Evolutionary conservation across 352 stramenopile species (phyloP), one percentile per base, ranked within the genome.

Genomic region (Pythium aphanidermatum): DNA sequence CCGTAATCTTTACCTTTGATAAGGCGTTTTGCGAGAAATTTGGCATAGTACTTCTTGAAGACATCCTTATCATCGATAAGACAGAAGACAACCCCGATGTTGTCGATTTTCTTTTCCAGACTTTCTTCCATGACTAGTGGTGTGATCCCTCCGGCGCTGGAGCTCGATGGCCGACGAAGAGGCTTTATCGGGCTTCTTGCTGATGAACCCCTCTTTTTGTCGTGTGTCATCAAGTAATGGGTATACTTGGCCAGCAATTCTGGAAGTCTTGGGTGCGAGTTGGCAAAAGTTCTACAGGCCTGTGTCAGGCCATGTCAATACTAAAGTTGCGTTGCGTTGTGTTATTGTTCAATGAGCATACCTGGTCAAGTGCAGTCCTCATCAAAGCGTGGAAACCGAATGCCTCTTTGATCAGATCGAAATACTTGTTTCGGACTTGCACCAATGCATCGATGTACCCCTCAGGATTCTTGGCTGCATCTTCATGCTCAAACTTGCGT

Each of bases 31-130:
- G 82, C 74, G 30, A 93, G 45, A 54, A 86, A 86, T 44, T 91
- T 93, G 2, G 82, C 77, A 44, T 93, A 93, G 45, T 86, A 92
- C 36, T 90, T 90, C 51, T 93, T 91, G 77, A 93, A 93, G 11
- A 93, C 60, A 47, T 93, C 82, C 51, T 93, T 93, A 67, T 93
- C 82, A 25, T 93, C 79, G 36, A 93, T 85, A n/a, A 93, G 62
- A 40, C 79, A 91, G 48, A 93, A 93, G 17, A 93, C 82, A 27
- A 92, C 68, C 11, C 79, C 69, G 20, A 92, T 81, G 29, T 81
- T 83, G 37, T 89, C 74, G 36, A 93, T 85, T 55, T 88, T 90
- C 27, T 72, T 68, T 35, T 93, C 82, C 25, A 92, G 45, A 19
- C 46, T 72, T 24, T 84, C 79, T 31, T 86, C 79, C 25, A 69